phyloP scores from a whole-genome alignment of 371 early-diverging fungal genomes.

The Ordospora colligata region DNA sequence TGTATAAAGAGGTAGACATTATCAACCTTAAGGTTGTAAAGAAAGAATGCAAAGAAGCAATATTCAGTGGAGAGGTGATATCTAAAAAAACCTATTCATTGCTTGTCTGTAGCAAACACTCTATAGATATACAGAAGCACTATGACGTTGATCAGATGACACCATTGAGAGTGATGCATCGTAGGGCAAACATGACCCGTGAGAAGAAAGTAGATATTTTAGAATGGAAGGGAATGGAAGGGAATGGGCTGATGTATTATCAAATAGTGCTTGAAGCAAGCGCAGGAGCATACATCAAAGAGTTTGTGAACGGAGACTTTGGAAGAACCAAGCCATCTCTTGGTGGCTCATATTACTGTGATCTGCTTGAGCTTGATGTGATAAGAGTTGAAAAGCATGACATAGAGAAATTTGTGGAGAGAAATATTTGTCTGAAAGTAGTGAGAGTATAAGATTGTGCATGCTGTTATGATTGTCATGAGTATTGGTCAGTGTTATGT shows the following conservation, averaged over 20 bases:
- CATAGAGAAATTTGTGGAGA: background rate
- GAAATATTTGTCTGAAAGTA: background rate
- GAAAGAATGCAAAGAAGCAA: constrained; percentile 14
- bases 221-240: background rate
- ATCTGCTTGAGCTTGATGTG: constrained; percentile 75
- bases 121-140: constrained; percentile 12
- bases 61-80: constrained; percentile 35
- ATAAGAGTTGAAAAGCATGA: constrained; percentile 64
- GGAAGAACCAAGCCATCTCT: constrained; percentile 78
- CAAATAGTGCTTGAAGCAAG: constrained; percentile 22
- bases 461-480: too few relatives aligned
- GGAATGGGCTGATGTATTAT: constrained; percentile 22
- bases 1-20: constrained; percentile 63
- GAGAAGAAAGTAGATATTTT: constrained; percentile 33
- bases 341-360: constrained; percentile 64
- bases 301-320: constrained; percentile 87
- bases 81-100: constrained; percentile 45
- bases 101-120: constrained; percentile 11
- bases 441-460: too few relatives aligned
- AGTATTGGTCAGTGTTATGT: too few relatives aligned
- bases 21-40: constrained; percentile 37
- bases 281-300: constrained; percentile 93
- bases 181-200: constrained; percentile 55
- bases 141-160: constrained; percentile 71
- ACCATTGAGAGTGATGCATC: constrained; percentile 73